Base-by-base conservation (phyloP, 306 rosid species). In the Lotus japonicus region DNA sequence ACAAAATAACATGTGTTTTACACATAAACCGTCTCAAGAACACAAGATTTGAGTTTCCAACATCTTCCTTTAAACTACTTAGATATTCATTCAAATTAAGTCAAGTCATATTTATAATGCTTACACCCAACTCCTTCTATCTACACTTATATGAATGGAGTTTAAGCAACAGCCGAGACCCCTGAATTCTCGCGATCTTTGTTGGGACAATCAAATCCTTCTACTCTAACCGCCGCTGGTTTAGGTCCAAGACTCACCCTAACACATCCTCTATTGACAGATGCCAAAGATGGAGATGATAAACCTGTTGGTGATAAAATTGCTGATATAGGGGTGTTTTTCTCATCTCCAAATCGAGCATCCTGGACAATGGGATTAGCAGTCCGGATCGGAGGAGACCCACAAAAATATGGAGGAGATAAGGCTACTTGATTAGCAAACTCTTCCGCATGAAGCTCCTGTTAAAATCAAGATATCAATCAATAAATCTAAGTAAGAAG, bases 201-300 rank as follows among this genome's bases (percentile, higher is more conserved):
- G 61, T 75, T 85, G 70, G 84, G 97, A 69, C 96, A 88, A 71
- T 91, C 96, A 6, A 91, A 91, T 70, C 97, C 97, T 78, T 91
- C 97, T 82, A 91, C 88, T 84, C 97, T 91, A 91, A 88, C 97
- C 19, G 89, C 79, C n/a, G 91, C 91, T 0, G 94, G 94, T 70
- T 87, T 88, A 43, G 70, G 82, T 39, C 96, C 97, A 23, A 81
- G 83, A 58, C 75, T 85, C 87, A 79, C 66, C 70, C 96, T 91
- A 55, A 66, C 85, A 55, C 85, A 86, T 9, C 87, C 94, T 23
- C 89, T 96, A 70, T 91, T 88, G 6, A 77, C 79, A 0, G 89
- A 75, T 0, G 92, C 77, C 0, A 90, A 82, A 19, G 89, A 62
- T 19, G 91, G 88, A 13, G 95, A 86, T 1, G 78, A 51, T 7